These are phyloP conservation scores for Cubamyces sp. DNA, from an alignment of 768 basidiomycete genomes.

Conservation along the genomic window DNA sequence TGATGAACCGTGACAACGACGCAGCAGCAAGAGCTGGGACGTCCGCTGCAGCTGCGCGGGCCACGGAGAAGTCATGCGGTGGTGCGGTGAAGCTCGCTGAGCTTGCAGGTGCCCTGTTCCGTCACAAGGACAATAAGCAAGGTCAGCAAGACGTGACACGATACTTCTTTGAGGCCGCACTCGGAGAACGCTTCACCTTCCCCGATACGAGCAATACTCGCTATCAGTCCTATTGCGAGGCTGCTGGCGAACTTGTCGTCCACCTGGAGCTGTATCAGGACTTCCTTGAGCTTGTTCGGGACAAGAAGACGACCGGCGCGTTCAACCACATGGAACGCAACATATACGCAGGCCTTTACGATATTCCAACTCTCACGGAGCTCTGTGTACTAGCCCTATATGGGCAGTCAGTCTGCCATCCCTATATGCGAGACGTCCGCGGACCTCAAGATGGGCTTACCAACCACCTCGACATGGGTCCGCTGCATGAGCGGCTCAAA, in stretches of 20 bases:
- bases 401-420: slow-evolving; percentile 21
- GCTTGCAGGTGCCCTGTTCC: slow-evolving; percentile 37
- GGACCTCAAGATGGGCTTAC: background rate
- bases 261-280: slow-evolving; percentile 30
- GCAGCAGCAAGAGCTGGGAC: slow-evolving; percentile 12
- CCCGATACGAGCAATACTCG: slow-evolving; percentile 44
- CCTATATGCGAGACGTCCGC: slow-evolving; percentile 25
- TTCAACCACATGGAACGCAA: slow-evolving; percentile 42
- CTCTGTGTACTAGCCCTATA: slow-evolving; percentile 26
- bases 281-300: slow-evolving; percentile 35
- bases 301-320: slow-evolving; percentile 34
- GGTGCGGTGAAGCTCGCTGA: slow-evolving; percentile 35
- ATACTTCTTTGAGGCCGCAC: slow-evolving; percentile 27
- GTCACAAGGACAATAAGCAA: slow-evolving; percentile 42
- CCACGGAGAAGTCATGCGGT: slow-evolving; percentile 25
- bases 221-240: slow-evolving; percentile 39
- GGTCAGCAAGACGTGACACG: slow-evolving; percentile 39
- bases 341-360: slow-evolving; percentile 19
- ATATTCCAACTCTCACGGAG: slow-evolving; percentile 27
- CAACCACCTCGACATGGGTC: slow-evolving; percentile 25
- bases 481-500: slow-evolving; percentile 22
- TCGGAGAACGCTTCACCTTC: slow-evolving; percentile 33
- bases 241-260: slow-evolving; percentile 32
- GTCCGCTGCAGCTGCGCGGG: slow-evolving; percentile 22
- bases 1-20: slow-evolving; percentile 25